These are phyloP conservation scores for Arachis hypogaea DNA, from an alignment of 306 rosid species.

Conservation along the genomic window DNA sequence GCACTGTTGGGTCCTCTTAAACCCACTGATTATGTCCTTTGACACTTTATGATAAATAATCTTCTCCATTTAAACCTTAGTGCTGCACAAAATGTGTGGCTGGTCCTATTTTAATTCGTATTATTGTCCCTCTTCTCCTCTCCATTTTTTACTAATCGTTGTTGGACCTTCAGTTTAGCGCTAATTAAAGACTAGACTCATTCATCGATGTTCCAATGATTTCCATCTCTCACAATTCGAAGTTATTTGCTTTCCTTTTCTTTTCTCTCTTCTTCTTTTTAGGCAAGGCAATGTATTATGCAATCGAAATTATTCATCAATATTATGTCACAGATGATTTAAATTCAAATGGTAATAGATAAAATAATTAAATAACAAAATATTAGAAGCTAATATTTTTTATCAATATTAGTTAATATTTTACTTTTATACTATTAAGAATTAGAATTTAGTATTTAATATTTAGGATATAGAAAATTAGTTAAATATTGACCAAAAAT, in stretches of 20 bases:
- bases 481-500: too few relatives aligned
- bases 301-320: neutral
- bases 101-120: neutral
- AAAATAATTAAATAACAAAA: too few relatives aligned
- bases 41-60: neutral
- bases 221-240: neutral
- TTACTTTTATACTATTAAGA: too few relatives aligned
- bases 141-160: neutral
- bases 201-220: neutral
- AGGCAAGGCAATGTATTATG: neutral
- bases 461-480: too few relatives aligned
- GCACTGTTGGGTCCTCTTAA: conserved; percentile 32
- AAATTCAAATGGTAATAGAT: neutral
- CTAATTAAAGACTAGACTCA: neutral
- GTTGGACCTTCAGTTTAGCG: neutral
- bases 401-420: too few relatives aligned
- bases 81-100: neutral
- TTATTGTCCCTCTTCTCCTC: neutral
- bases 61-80: neutral
- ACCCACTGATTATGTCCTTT: conserved; percentile 13
- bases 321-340: neutral
- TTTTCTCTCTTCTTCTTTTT: neutral
- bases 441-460: too few relatives aligned
- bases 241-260: neutral
- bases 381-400: too few relatives aligned